phyloP scores from a whole-genome alignment of 768 basidiomycete species.

The Phylloporus scabripes region DNA sequence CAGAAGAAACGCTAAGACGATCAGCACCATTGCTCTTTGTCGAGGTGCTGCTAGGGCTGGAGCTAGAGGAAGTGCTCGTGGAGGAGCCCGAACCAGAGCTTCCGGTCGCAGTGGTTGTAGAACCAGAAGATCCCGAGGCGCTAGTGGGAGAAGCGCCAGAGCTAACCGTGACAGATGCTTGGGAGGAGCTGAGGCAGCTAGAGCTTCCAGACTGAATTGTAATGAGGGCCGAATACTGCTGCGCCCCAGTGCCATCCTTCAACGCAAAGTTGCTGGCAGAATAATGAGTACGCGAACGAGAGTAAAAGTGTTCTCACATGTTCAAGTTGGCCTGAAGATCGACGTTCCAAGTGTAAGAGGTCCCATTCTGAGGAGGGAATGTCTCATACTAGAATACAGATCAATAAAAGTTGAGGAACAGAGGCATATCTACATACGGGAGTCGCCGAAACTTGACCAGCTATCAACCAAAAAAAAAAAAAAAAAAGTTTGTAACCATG shows the following conservation, averaged over 20 bases:
- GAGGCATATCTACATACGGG: constrained; percentile 37
- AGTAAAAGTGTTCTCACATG: constrained; percentile 35
- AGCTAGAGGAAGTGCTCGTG: constrained; percentile 19
- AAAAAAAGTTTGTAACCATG: not conserved
- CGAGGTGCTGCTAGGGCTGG: constrained; percentile 11
- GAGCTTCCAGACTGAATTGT: constrained; percentile 35
- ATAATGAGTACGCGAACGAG: not conserved
- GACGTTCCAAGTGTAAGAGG: constrained; percentile 48
- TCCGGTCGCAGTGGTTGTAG: not conserved
- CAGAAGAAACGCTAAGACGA: constrained; percentile 25
- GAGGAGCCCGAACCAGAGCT: constrained; percentile 5
- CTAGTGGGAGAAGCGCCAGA: constrained; percentile 4
- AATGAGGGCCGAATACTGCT: constrained; percentile 48
- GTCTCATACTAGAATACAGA: constrained; percentile 42
- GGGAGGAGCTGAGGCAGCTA: constrained; percentile 26
- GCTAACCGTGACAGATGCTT: constrained; percentile 8
- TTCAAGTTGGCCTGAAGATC: constrained; percentile 39
- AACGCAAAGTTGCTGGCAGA: constrained; percentile 44
- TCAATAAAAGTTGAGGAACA: constrained; percentile 2
- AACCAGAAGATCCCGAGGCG: constrained; percentile 3
- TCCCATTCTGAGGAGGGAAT: constrained; percentile 44
- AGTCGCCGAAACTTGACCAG: constrained; percentile 45
- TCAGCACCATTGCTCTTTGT: constrained; percentile 30
- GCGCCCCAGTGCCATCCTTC: constrained; percentile 48
- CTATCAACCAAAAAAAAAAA: constrained; percentile 30